phyloP scores from a whole-genome alignment of 495 filamentous ascomycete species.

The Penicillium cinerascens region DNA sequence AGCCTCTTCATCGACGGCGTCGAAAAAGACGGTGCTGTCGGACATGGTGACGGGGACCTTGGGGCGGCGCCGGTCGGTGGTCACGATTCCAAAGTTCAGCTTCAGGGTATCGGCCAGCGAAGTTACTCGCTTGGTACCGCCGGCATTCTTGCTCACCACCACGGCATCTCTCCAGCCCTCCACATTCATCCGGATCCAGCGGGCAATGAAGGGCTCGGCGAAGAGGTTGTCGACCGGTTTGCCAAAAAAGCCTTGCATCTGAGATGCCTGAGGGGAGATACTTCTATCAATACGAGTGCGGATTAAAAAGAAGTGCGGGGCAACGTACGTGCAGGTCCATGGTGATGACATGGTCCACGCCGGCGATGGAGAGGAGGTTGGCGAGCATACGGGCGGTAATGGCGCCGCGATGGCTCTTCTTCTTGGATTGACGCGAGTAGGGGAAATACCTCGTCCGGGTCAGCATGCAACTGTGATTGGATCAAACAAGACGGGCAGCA shows the following conservation, averaged over 20 bases:
- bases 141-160: constrained; percentile 96
- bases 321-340: constrained; percentile 80
- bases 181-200: constrained; percentile 91
- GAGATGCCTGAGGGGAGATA: constrained; percentile 57
- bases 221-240: constrained; percentile 97
- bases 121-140: constrained; percentile 96
- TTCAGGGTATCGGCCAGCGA: constrained; percentile 93
- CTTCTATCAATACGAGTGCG: constrained; percentile 11
- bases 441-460: constrained; percentile 75
- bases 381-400: constrained; percentile 97
- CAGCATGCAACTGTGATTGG: constrained; percentile 38
- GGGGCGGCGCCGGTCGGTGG: constrained; percentile 79
- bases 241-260: constrained; percentile 99
- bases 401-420: constrained; percentile 93
- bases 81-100: constrained; percentile 95
- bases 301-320: not conserved
- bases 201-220: constrained; percentile 91
- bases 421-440: constrained; percentile 98
- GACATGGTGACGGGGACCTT: constrained; percentile 55
- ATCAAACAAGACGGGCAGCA: constrained; percentile 39
- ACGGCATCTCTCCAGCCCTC: constrained; percentile 85
- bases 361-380: constrained; percentile 87
- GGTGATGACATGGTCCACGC: constrained; percentile 95
- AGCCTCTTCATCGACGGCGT: constrained; percentile 39
- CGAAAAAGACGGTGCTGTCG: constrained; percentile 58